phyloP scores from a whole-genome alignment of 805 yeast species.

The Suhomyces faveliae region DNA sequence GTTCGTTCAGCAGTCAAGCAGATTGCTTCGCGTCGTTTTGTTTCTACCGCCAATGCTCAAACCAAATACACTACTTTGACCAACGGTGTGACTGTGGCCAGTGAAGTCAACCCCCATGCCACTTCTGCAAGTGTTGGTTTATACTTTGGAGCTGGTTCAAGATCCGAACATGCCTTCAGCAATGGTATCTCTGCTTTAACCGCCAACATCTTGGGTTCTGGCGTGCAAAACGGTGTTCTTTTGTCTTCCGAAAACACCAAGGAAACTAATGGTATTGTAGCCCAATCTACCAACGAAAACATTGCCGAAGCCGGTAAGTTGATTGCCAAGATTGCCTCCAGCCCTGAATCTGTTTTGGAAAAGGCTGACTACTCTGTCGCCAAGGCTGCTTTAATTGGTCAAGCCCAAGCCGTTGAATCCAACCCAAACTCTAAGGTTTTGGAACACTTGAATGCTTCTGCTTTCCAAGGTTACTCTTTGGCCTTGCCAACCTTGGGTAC shows the following conservation, averaged over 20 bases:
- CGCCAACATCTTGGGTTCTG: slow-evolving; percentile 47
- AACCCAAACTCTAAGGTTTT: slow-evolving; percentile 55
- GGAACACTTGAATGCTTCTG: slow-evolving; percentile 78
- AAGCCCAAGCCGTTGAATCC: slow-evolving; percentile 56
- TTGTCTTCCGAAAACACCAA: slow-evolving; percentile 53
- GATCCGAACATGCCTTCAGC: slow-evolving; percentile 76
- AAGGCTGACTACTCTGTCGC: slow-evolving; percentile 49
- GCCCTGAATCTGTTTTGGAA: slow-evolving; percentile 34
- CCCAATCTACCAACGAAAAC: slow-evolving; percentile 53
- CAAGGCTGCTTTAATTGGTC: slow-evolving; percentile 44
- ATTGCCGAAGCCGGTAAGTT: slow-evolving; percentile 51
- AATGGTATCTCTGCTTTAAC: slow-evolving; percentile 76
- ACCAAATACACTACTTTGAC: slow-evolving; percentile 70
- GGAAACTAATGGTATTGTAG: slow-evolving; percentile 64
- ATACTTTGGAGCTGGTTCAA: slow-evolving; percentile 73
- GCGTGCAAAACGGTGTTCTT: slow-evolving; percentile 53
- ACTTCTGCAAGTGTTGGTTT: slow-evolving; percentile 64
- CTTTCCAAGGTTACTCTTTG: slow-evolving; percentile 82
- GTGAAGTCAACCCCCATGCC: slow-evolving; percentile 58
- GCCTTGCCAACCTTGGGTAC: slow-evolving; percentile 79
- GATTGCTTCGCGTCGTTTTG: slow-evolving; percentile 50
- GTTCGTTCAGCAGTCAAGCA: slow-evolving; percentile 29
- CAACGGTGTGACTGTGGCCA: slow-evolving; percentile 73
- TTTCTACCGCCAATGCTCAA: slow-evolving; percentile 55
- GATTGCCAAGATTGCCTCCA: slow-evolving; percentile 45